Percentiles rank a stretch among this genome's conserved stretches.
Evolutionary conservation across 768 basidiomycete genomes (phyloP).

Genomic region (Pleurotus cornucopiae): DNA sequence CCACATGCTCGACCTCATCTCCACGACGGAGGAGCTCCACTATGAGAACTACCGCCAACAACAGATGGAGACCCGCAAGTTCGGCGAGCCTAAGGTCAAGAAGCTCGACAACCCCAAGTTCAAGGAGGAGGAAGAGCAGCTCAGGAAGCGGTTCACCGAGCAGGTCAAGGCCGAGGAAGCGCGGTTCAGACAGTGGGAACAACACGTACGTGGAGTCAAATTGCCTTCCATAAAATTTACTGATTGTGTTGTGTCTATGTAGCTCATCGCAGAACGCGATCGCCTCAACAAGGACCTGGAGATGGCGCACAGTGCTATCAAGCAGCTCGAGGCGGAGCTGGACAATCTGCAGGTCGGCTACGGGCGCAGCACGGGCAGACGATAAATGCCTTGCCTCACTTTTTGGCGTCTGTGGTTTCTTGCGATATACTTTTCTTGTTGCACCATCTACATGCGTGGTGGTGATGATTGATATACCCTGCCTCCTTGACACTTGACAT

Average conservation of each 20-base stretch:
- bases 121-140: slow-evolving; percentile 97
- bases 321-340: slow-evolving; percentile 84
- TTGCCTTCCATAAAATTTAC: slow-evolving; percentile 2
- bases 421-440: slow-evolving; percentile 1
- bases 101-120: slow-evolving; percentile 99
- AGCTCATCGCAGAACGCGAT: slow-evolving; percentile 98
- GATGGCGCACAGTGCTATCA: slow-evolving; percentile 86
- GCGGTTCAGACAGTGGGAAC: slow-evolving; percentile 98
- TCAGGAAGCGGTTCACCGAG: slow-evolving; percentile 97
- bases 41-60: slow-evolving; percentile 98
- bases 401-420: background rate
- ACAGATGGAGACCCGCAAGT: slow-evolving; percentile 99
- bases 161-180: slow-evolving; percentile 99
- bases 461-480: background rate
- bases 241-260: slow-evolving; percentile 12
- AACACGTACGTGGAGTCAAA: slow-evolving; percentile 64
- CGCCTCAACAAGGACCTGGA: slow-evolving; percentile 99
- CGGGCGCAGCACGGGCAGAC: slow-evolving; percentile 62
- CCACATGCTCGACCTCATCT: slow-evolving; percentile 97
- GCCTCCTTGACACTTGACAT: background rate
- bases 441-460: background rate
- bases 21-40: slow-evolving; percentile 91
- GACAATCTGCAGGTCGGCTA: slow-evolving; percentile 87
- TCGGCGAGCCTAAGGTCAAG: slow-evolving; percentile 97
- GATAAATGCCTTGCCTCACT: slow-evolving; percentile 32